Evolutionary conservation across 768 basidiomycete species (phyloP), one percentile per base, ranked within the genome.

Genomic region (Tulasnella sp.): DNA sequence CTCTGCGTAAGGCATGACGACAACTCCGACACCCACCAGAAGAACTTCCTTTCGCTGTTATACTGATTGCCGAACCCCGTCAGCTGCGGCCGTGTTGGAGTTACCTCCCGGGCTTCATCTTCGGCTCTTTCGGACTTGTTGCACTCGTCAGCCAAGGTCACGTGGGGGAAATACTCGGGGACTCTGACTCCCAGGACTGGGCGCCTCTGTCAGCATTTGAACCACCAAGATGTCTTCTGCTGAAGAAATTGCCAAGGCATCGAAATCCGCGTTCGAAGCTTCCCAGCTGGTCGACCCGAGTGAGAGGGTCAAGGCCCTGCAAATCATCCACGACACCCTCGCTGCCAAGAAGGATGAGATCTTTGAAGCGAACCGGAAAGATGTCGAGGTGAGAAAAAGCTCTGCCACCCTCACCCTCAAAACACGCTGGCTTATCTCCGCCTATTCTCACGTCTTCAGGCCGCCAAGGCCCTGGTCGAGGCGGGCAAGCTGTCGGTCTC

Each of bases 401-500:
- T 37, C 67, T 18, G 67, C n/a, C n/a, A n/a, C n/a, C n/a, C n/a
- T n/a, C n/a, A n/a, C n/a, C n/a, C n/a, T 80, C 48, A 77, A 51
- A 42, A 23, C 67, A 16, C 16, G 77, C 51, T 73, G n/a, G 29
- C 29, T 26, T 46, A n/a, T 61, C 61, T 55, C 13, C 72, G 16
- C 40, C 23, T 18, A 32, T 35, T n/a, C 44, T 39, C 35, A 39
- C 80, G 71, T 79, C 48, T 32, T 61, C 51, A 95, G 91, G 91
- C 92, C 70, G 95, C 95, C 2, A 87, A 90, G 83, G 84, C 83
- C 13, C 93, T 95, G 79, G 95, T 96, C 3, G 90, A 90, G 51
- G 89, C 92, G 0, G 96, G 96, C 0, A 90, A 90, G 18, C 94
- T 99, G 87, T 92, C 95, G 0, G 86, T 87, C 2, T 89, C 96